Evolutionary conservation across 305 asterid species (phyloP), one percentile per base, ranked within the genome.

Genomic region (Striga hermonthica): DNA sequence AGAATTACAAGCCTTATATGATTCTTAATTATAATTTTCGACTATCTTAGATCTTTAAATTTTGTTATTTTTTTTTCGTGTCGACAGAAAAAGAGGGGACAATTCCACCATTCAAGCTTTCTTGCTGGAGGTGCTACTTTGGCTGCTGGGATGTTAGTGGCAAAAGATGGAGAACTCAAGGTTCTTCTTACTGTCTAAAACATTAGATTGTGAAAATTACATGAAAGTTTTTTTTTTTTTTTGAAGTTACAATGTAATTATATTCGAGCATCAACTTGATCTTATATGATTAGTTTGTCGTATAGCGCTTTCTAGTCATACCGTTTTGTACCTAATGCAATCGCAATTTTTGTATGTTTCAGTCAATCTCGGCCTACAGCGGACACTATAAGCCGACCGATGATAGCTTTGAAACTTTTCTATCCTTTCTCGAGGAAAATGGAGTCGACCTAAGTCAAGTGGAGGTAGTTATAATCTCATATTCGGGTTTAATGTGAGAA

Each of bases 361-460:
- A 76, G 88, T 47, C 75, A 44, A 72, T 91, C 71, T 87, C 97
- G 75, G 79, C 96, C 64, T 88, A 86, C 84, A 81, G 97, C 13
- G 97, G 85, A 71, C 98, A 87, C 78, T 91, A 85, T 76, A 86
- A 83, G 77, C 98, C 98, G 61, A 90, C 94, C 0, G 96, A 93
- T 61, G 94, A 87, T 16, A 80, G 83, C 73, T 87, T 90, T n/a
- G 81, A 79, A 62, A 60, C 75, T 70, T 84, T 90, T 70, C 57
- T 84, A 57, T 83, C 86, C 66, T 79, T 76, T 78, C 85, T 90
- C 76, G 70, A 72, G 74, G 96, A 82, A 74, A 83, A 84, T 54
- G 94, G 91, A 57, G 96, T 92, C 73, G 71, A 92, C 79, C 80
- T 83, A 65, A 80, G 77, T 55, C 61, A 62, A 69, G 82, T 84